phyloP scores from a whole-genome alignment of 306 rosid genomes.

The Vachellia collinsii region DNA sequence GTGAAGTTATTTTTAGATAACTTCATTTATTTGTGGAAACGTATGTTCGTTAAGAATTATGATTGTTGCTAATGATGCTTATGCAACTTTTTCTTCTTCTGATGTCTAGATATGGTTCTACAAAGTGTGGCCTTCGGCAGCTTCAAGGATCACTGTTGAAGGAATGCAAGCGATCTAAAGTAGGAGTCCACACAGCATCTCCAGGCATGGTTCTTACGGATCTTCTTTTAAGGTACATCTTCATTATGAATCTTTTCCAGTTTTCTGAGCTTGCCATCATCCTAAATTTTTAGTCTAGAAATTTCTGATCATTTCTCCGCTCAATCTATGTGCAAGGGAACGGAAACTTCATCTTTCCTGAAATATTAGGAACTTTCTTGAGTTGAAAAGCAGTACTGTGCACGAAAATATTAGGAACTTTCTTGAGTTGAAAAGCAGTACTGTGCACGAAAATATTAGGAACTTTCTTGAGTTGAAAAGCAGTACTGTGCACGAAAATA shows the following conservation, averaged over 20 bases:
- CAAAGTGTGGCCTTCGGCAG: slow-evolving; percentile 95
- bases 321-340: background rate
- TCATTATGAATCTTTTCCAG: slow-evolving; percentile 21
- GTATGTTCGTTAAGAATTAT: slow-evolving; percentile 1
- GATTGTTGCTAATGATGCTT: slow-evolving; percentile 34
- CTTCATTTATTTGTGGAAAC: slow-evolving; percentile 23
- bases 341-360: background rate
- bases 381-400: background rate
- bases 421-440: slow-evolving; percentile 10
- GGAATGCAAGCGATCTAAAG: slow-evolving; percentile 85
- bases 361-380: slow-evolving; percentile 6
- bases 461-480: slow-evolving; percentile 19
- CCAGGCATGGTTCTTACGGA: slow-evolving; percentile 99
- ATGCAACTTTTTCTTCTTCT: slow-evolving; percentile 17
- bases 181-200: slow-evolving; percentile 95
- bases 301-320: background rate
- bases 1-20: background rate
- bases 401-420: too few relatives aligned
- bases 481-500: background rate
- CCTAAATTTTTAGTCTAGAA: background rate
- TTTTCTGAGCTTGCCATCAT: background rate
- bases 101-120: slow-evolving; percentile 79
- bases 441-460: background rate
- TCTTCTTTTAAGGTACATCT: slow-evolving; percentile 76
- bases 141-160: slow-evolving; percentile 85